Percentiles rank a stretch among this genome's conserved stretches.
phyloP scores from a whole-genome alignment of 2,329 filamentous ascomycete genomes.

The Exophiala calicioides region DNA sequence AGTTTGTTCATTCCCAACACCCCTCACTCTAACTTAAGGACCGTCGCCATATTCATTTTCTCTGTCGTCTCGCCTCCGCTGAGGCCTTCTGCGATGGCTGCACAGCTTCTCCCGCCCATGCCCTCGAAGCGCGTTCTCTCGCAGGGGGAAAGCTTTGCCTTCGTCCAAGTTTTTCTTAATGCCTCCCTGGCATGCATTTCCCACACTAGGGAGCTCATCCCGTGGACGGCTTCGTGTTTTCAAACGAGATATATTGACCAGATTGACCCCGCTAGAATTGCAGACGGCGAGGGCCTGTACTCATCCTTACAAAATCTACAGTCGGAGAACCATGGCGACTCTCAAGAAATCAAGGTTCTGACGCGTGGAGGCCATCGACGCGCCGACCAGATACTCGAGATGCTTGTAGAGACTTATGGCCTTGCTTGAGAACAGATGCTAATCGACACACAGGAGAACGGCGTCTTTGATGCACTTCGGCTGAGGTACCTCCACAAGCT shows the following conservation, averaged over 20 bases:
- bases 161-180: conserved; percentile 30
- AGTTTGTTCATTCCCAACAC: too few relatives aligned
- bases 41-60: too few relatives aligned
- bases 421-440: conserved; percentile 18
- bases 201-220: conserved; percentile 26
- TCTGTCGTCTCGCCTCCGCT: too few relatives aligned
- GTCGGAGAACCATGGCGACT: neutral
- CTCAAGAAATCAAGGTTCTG: conserved; percentile 44
- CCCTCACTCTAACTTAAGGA: too few relatives aligned
- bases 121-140: conserved; percentile 8
- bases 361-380: conserved; percentile 42
- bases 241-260: conserved; percentile 25
- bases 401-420: conserved; percentile 43
- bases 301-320: conserved; percentile 16
- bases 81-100: conserved; percentile 9
- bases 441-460: conserved; percentile 47
- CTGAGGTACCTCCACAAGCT: conserved; percentile 46
- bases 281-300: conserved; percentile 33
- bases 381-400: conserved; percentile 48
- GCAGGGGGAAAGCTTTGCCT: conserved; percentile 21
- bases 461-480: conserved; percentile 50
- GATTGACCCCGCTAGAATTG: conserved; percentile 7
- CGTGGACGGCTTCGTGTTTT: conserved; percentile 25
- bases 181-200: conserved; percentile 28
- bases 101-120: conserved; percentile 10